Evolutionary conservation across 441 rosid species (phyloP), one percentile per base, ranked within the genome.

Genomic region (Isatis lusitanica): DNA sequence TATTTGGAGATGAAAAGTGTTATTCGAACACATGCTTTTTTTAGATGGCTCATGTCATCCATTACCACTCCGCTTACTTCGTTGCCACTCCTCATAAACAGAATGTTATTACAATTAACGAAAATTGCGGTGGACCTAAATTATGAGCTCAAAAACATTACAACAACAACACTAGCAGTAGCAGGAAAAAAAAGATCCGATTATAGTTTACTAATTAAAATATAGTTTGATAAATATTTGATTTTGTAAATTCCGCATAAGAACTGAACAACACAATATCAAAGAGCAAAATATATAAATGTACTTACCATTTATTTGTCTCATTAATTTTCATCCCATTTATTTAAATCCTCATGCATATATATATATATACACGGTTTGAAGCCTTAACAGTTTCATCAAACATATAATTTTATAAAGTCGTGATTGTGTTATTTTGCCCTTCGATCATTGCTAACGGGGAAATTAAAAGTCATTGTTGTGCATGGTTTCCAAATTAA

Each of bases 41-140:
- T 63, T 53, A 73, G 70, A 21, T 42, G 63, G 56, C 28, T 72
- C 39, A 52, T 64, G 48, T 63, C 46, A 21, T 21, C 24, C 24
- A 21, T 21, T 21, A 21, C 24, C 24, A 21, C 24, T 21, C 24
- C 24, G 24, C 24, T 21, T 21, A 2, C 31, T 24, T 56, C 17
- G 10, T 52, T 24, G 3, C 56, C 69, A 31, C 46, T 51, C n/a
- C 12, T 7, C 44, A 39, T 16, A 11, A 21, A 33, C 12, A 39
- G 11, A 15, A n/a, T 31, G 9, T 30, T 31, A 55, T 30, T 31
- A 55, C 4, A 68, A 30, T 21, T 26, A 70, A 51, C 50, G 31
- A 28, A 39, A 48, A 38, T 7, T 60, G 6, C n/a, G 60, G 51
- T 60, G 60, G 50, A 70, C 51, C 13, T 1, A 60, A 50, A 47